Evolutionary conservation across 345 rosid species (phyloP), one percentile per base, ranked within the genome.

Genomic region (rapeseed (Brassica napus)): DNA sequence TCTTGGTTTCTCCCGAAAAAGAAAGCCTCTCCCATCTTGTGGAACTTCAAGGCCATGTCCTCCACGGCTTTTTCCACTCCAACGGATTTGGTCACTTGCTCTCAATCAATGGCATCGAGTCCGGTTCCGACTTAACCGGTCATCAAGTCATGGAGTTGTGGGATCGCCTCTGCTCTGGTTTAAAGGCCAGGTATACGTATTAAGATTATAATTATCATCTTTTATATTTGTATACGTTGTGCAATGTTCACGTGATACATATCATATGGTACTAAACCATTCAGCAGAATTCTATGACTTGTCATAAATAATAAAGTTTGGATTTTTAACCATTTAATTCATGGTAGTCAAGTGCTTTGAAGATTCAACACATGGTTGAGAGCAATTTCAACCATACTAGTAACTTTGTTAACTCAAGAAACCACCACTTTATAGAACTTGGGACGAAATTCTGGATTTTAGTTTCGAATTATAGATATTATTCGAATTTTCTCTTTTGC

Each of bases 1-100:
- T 49, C 14, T 68, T 49, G 57, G 67, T 31, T 58, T 44, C 67
- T 58, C 54, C 84, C 21, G 79, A 72, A 54, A 85, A 82, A 70
- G 86, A 76, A 72, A 83, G 79, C 79, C 75, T 82, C 2, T 81
- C 83, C 21, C 88, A 82, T 75, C 82, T 90, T 5, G 75, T 83
- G 74, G 88, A 88, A 69, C 78, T 84, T 68, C 85, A 85, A 31
- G 86, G 87, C 49, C 94, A 88, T 78, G 69, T 82, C 62, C 77
- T 94, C 87, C 97, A 94, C 49, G 97, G 97, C 69, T 84, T 92
- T 62, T 90, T 94, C 75, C 97, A 94, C 82, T 88, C 94, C 2
- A 92, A 91, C 69, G 98, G 98, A 15, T 91, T 88, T 24, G 98
- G 95, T 8, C 98, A 94, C 87, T 86, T 94, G 86, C 83, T 92